A percentile compares a stretch with the other conserved stretches of the same genome.
Evolutionary conservation across 257 asterid species (phyloP).

Genomic region (Solanum tacnaense): DNA sequence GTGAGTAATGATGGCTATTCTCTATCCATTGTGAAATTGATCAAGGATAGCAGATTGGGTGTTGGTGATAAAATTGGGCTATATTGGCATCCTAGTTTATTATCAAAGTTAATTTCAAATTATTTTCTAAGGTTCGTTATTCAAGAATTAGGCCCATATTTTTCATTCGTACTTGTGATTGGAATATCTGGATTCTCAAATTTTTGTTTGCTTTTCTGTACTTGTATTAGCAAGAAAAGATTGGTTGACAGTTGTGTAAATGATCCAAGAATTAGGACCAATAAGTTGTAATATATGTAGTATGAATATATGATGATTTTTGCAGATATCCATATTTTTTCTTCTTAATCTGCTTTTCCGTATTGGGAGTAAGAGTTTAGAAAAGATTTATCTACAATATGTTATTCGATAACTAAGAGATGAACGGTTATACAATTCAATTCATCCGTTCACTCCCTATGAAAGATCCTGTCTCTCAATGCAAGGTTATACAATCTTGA

Average conservation of each 20-base stretch:
- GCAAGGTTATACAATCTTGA: not conserved
- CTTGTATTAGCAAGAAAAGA: not conserved
- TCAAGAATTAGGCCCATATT: not conserved
- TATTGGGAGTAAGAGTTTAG: not conserved
- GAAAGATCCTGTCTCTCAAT: not conserved
- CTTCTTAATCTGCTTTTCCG: not conserved
- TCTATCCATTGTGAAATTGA: constrained; percentile 18
- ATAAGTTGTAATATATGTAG: not conserved
- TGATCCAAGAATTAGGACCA: not conserved
- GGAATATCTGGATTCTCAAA: not conserved
- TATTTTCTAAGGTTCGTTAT: not conserved
- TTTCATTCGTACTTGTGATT: not conserved
- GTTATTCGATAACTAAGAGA: too few species aligned
- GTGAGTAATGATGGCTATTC: constrained; percentile 10
- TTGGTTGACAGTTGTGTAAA: not conserved
- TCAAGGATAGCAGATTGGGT: constrained; percentile 6
- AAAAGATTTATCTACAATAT: not conserved
- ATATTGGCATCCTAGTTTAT: constrained; percentile 25
- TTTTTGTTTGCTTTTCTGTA: not conserved
- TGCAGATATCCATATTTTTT: not conserved
- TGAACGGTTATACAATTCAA: too few species aligned
- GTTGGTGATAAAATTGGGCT: constrained; percentile 35
- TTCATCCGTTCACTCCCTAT: not conserved
- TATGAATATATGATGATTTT: not conserved
- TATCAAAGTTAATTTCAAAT: not conserved